A percentile compares a stretch with the other conserved stretches of the same genome.
Evolutionary conservation across 192 early-diverging fungal genomes (phyloP).

Genomic region (Coemansia sp.): DNA sequence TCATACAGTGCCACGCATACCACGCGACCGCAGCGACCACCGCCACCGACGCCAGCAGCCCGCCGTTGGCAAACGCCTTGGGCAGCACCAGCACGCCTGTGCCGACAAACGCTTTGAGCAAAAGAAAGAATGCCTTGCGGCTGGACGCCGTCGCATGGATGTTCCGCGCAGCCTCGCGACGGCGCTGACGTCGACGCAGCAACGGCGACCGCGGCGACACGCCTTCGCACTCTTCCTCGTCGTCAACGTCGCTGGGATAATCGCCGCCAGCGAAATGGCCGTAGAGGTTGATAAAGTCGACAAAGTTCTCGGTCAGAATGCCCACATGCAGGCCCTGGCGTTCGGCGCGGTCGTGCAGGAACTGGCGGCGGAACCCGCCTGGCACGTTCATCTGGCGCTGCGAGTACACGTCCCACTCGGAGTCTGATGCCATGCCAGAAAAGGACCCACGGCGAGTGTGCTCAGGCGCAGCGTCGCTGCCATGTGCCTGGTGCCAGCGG

Average conservation of each 20-base stretch:
- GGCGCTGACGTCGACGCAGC: slow-evolving; percentile 13
- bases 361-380: slow-evolving; percentile 87
- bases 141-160: slow-evolving; percentile 60
- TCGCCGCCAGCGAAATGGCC: slow-evolving; percentile 95
- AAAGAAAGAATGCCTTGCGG: slow-evolving; percentile 70
- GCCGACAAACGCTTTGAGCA: slow-evolving; percentile 80
- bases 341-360: slow-evolving; percentile 70
- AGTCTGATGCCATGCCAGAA: slow-evolving; percentile 53
- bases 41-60: slow-evolving; percentile 61
- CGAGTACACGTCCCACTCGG: slow-evolving; percentile 57
- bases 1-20: slow-evolving; percentile 64
- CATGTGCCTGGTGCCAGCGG: slow-evolving; percentile 73
- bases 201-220: slow-evolving; percentile 31
- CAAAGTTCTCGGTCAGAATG: slow-evolving; percentile 84
- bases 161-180: slow-evolving; percentile 24
- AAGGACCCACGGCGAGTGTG: slow-evolving; percentile 22
- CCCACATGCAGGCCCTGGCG: slow-evolving; percentile 61
- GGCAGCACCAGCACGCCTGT: slow-evolving; percentile 74
- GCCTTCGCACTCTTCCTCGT: slow-evolving; percentile 48
- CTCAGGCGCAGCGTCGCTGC: slow-evolving; percentile 24
- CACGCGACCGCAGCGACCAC: slow-evolving; percentile 59
- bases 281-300: slow-evolving; percentile 90
- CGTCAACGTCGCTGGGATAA: slow-evolving; percentile 76
- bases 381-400: slow-evolving; percentile 65
- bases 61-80: slow-evolving; percentile 74